A percentile compares a stretch with the other conserved stretches of the same genome.
phyloP scores from a whole-genome alignment of 805 yeast genomes.

The Ogataea paradorogensis region DNA sequence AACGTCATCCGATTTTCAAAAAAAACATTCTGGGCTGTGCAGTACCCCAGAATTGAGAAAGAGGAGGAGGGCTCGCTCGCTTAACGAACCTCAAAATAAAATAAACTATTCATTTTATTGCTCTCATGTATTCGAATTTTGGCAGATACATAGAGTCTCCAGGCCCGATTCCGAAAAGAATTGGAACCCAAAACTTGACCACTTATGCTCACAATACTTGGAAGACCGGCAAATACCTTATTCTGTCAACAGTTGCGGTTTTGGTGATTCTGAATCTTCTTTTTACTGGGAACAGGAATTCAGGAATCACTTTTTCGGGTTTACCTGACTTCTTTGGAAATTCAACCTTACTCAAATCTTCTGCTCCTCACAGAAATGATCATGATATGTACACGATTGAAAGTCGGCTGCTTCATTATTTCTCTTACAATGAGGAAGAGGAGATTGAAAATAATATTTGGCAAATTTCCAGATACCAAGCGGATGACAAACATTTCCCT shows the following conservation, averaged over 20 bases:
- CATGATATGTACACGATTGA: constrained; percentile 28
- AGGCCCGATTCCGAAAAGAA: constrained; percentile 1
- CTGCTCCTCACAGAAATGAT: constrained; percentile 22
- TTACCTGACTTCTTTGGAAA: constrained; percentile 5
- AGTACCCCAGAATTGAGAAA: neutral
- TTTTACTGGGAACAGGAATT: neutral
- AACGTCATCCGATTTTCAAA: too few relatives aligned
- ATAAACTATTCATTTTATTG: neutral
- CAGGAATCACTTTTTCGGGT: constrained; percentile 1
- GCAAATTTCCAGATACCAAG: constrained; percentile 28
- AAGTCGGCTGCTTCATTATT: constrained; percentile 22
- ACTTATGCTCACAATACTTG: neutral
- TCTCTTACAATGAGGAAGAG: constrained; percentile 23
- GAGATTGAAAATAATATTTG: constrained; percentile 31
- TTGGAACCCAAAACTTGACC: neutral
- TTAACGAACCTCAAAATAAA: neutral
- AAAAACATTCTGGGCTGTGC: neutral
- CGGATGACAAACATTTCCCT: constrained; percentile 25
- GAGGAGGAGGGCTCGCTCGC: neutral
- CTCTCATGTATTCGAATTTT: constrained; percentile 5
- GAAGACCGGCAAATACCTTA: constrained; percentile 5
- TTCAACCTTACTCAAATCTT: neutral
- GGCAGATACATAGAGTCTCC: constrained; percentile 7
- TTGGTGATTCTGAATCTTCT: constrained; percentile 5
- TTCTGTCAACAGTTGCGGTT: constrained; percentile 6